Evolutionary conservation across 345 rosid species (phyloP), one percentile per base, ranked within the genome.

Genomic region (Camelina laxa): DNA sequence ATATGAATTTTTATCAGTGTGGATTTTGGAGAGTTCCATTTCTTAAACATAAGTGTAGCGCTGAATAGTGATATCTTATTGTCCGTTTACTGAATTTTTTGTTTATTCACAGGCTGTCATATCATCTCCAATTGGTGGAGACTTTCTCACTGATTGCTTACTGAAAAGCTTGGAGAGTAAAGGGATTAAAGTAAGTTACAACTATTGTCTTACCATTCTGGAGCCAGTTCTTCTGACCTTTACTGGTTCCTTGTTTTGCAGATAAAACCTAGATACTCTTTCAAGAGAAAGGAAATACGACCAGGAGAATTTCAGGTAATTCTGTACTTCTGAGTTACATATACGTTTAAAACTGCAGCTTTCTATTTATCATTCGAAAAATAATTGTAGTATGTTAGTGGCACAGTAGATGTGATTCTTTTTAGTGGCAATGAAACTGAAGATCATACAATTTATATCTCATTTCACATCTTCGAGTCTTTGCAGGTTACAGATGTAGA

Each of bases 181-280:
- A 84, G 92, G 97, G 51, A 75, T 88, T 69, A 80, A 75, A 80
- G 98, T 94, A 80, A 87, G 88, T 82, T 63, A 47, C 17, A 70
- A 44, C 14, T 33, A 19, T 64, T 42, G 4, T 13, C 27, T 38
- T 24, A 36, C 41, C 21, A 6, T 17, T 36, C 24, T 57, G 33
- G 41, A 38, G 21, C 45, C 53, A 42, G 27, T 21, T 47, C 13
- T 20, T 5, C 65, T 69, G 22, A 59, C 17, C 30, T 64, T 13
- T 69, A 8, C n/a, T 68, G 77, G 15, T 47, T 42, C 70, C 57
- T 30, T 62, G 15, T 72, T 65, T 68, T 80, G 77, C 82, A 94
- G 98, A 90, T 94, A 80, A 91, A 75, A 78, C 98, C 97, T n/a
- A 90, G 97, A 80, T 94, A 94, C 76, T 91, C 98, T 30, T 94